phyloP scores from a whole-genome alignment of 2,329 filamentous ascomycete genomes.

The Penicillium paneum region DNA sequence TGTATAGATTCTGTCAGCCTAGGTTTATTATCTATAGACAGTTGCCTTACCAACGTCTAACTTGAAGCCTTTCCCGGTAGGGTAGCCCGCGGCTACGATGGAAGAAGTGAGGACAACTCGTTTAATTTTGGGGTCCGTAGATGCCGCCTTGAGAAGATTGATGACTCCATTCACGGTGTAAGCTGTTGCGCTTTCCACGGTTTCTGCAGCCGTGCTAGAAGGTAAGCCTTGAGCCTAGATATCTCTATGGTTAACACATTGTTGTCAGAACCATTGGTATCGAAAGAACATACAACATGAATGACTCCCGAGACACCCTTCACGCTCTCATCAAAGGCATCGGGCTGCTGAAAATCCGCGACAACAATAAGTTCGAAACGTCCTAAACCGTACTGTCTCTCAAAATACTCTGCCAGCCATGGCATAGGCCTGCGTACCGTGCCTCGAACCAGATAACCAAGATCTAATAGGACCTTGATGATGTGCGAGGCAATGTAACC shows the following conservation, averaged over 20 bases:
- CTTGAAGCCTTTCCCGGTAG: not conserved
- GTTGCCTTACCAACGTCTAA: constrained; percentile 6
- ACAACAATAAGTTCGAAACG: constrained; percentile 42
- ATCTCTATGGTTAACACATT: not conserved
- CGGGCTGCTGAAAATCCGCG: constrained; percentile 35
- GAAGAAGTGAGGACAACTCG: constrained; percentile 13
- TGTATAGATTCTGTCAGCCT: not conserved
- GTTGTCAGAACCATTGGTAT: not conserved
- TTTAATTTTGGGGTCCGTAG: constrained; percentile 10
- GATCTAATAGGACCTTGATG: constrained; percentile 39
- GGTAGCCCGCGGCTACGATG: constrained; percentile 2
- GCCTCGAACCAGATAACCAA: constrained; percentile 47
- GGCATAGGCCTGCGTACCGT: constrained; percentile 41
- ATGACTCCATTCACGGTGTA: constrained; percentile 39
- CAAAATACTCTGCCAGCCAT: constrained; percentile 38
- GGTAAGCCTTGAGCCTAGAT: constrained; percentile 9
- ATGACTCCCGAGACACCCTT: constrained; percentile 34
- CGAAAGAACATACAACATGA: constrained; percentile 16
- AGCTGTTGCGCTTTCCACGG: constrained; percentile 38
- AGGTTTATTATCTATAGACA: not conserved
- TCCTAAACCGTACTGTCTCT: constrained; percentile 24
- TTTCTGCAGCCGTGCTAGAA: constrained; percentile 42
- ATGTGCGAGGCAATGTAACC: constrained; percentile 48
- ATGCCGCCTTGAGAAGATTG: constrained; percentile 33
- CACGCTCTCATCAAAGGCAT: constrained; percentile 42